Conservation (phyloP, 2,329 filamentous ascomycete species). For the Neophaeococcomyces aloes region DNA sequence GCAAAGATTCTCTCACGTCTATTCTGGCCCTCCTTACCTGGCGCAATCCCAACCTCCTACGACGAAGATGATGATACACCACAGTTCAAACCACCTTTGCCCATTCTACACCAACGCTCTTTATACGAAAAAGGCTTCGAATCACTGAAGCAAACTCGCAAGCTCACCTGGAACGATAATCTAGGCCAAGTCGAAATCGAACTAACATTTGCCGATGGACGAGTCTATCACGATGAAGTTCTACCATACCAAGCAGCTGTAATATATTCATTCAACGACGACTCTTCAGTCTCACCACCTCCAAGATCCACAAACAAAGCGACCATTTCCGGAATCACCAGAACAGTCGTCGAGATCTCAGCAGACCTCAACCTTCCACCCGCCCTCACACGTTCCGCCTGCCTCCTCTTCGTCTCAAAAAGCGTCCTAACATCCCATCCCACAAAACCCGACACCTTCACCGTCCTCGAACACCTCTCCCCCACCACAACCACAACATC, state of each 20-base stretch:
- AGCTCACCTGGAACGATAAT: constrained; percentile 78
- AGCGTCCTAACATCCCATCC: constrained; percentile 39
- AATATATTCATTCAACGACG: constrained; percentile 66
- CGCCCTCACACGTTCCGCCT: constrained; percentile 47
- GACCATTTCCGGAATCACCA: constrained; percentile 24
- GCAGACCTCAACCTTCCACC: constrained; percentile 45
- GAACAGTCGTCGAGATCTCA: constrained; percentile 35
- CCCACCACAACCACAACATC: constrained; percentile 26
- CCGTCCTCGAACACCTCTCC: constrained; percentile 46
- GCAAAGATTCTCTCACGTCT: constrained; percentile 82
- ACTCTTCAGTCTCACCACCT: constrained; percentile 26
- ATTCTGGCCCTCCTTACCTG: constrained; percentile 77
- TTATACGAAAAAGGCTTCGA: constrained; percentile 69
- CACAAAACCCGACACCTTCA: constrained; percentile 39
- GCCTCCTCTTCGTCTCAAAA: constrained; percentile 54
- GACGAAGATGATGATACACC: constrained; percentile 26
- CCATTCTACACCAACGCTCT: constrained; percentile 48
- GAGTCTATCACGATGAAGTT: constrained; percentile 57
- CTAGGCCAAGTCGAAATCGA: constrained; percentile 71
- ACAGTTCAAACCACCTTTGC: constrained; percentile 35
- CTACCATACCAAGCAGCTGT: constrained; percentile 79
- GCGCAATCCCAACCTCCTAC: constrained; percentile 49
- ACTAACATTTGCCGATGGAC: constrained; percentile 65
- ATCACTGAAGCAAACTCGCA: constrained; percentile 67
- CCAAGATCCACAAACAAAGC: constrained; percentile 9